Conservation (phyloP, 1,139 yeast species). For the Protomyces inundatus region DNA sequence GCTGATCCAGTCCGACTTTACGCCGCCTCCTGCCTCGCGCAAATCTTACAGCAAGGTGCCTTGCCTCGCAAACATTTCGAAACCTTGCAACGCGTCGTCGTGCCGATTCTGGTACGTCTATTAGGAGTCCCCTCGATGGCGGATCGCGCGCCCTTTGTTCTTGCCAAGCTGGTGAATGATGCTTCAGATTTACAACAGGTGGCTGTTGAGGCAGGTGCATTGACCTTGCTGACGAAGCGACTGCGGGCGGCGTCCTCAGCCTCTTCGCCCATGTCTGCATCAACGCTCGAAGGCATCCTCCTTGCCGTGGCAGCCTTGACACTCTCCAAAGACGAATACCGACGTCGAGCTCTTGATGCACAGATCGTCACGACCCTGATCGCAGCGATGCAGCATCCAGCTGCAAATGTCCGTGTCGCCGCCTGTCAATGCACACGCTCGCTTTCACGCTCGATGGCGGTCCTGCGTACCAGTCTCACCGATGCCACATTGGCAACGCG, state of each 20-base stretch:
- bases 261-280: slow-evolving; percentile 30
- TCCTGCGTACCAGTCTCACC: slow-evolving; percentile 63
- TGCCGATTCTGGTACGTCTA: slow-evolving; percentile 40
- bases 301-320: slow-evolving; percentile 40
- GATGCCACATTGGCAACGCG: slow-evolving; percentile 52
- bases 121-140: slow-evolving; percentile 32
- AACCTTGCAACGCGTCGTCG: slow-evolving; percentile 35
- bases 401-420: slow-evolving; percentile 37
- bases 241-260: slow-evolving; percentile 32
- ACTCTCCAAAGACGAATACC: slow-evolving; percentile 37
- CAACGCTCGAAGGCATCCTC: slow-evolving; percentile 34
- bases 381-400: slow-evolving; percentile 32
- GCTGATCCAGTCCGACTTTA: slow-evolving; percentile 37
- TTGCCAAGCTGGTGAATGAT: slow-evolving; percentile 34
- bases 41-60: slow-evolving; percentile 34
- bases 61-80: slow-evolving; percentile 32
- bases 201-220: slow-evolving; percentile 40
- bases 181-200: slow-evolving; percentile 36
- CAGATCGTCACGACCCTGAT: slow-evolving; percentile 37
- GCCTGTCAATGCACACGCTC: slow-evolving; percentile 62
- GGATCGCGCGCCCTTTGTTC: slow-evolving; percentile 30
- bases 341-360: slow-evolving; percentile 38
- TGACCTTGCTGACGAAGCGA: slow-evolving; percentile 34
- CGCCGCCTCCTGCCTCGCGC: slow-evolving; percentile 38
- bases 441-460: slow-evolving; percentile 65